Evolutionary conservation across 2,329 filamentous ascomycete genomes (phyloP).

Genomic region (Hypoxylon sp.): DNA sequence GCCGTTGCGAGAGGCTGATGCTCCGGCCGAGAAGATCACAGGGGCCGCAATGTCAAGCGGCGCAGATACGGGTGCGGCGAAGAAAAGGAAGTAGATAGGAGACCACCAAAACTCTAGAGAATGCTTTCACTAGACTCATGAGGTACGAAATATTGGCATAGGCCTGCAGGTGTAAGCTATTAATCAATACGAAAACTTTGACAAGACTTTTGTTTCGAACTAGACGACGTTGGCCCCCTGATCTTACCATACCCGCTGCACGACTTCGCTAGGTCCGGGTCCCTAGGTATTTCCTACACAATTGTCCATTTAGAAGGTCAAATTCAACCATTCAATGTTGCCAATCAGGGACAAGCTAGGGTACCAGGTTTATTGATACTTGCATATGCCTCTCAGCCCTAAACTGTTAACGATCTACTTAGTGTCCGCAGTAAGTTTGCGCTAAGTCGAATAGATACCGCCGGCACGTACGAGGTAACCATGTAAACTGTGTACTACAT

Average conservation of each 20-base stretch:
- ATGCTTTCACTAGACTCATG: background rate
- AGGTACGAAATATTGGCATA: conserved; percentile 5
- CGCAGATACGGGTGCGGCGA: conserved; percentile 61
- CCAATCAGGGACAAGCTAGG: conserved; percentile 14
- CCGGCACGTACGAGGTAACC: background rate
- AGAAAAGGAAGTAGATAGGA: conserved; percentile 59
- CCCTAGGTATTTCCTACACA: background rate
- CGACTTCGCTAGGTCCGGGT: background rate
- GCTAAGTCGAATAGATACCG: conserved; percentile 9
- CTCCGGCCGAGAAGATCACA: conserved; percentile 50
- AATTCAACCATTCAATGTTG: too few relatives aligned
- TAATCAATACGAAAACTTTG: background rate
- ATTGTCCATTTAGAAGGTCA: too few relatives aligned
- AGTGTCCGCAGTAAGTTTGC: background rate
- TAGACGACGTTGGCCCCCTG: background rate
- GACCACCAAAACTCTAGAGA: background rate
- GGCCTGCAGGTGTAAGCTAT: background rate
- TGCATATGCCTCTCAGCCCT: conserved; percentile 14
- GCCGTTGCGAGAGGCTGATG: conserved; percentile 48
- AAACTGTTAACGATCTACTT: conserved; percentile 18
- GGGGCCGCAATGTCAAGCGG: conserved; percentile 63
- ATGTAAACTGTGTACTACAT: background rate
- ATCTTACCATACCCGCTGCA: background rate
- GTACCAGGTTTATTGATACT: background rate
- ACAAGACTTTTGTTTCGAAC: background rate